These are phyloP conservation scores for Populus euphratica DNA, from an alignment of 345 rosid genomes.

Conservation along the genomic window DNA sequence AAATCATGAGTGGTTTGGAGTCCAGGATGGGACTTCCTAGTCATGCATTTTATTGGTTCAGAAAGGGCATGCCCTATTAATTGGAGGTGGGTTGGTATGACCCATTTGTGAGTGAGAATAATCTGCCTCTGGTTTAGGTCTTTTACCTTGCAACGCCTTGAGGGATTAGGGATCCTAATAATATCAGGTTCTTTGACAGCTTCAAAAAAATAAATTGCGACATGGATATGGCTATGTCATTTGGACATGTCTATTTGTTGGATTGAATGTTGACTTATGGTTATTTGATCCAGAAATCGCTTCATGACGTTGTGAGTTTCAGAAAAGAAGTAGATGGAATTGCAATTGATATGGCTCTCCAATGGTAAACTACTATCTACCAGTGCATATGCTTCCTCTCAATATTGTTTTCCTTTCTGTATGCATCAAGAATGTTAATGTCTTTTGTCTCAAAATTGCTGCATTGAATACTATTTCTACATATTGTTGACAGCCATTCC, in stretches of 20 bases:
- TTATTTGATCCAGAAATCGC: constrained; percentile 58
- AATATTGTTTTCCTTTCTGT: constrained; percentile 1
- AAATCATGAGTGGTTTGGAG: not conserved
- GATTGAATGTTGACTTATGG: constrained; percentile 22
- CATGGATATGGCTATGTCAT: not conserved
- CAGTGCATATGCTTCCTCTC: constrained; percentile 6
- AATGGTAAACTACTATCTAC: constrained; percentile 57
- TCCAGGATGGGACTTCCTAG: not conserved
- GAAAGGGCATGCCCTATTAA: not conserved
- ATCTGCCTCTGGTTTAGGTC: not conserved
- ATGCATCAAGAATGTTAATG: not conserved
- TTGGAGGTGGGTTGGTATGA: not conserved
- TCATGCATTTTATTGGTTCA: not conserved
- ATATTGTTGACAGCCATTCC: not conserved
- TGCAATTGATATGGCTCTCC: constrained; percentile 72
- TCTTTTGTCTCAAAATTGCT: not conserved
- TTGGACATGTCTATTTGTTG: not conserved
- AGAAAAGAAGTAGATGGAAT: constrained; percentile 65
- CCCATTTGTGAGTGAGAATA: not conserved
- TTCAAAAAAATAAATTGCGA: not conserved
- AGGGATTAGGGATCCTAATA: not conserved
- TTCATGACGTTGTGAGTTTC: constrained; percentile 84
- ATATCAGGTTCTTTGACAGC: not conserved
- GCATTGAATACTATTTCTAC: not conserved
- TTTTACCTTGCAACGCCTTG: not conserved